Conservation (phyloP, 768 basidiomycete species). For the Candolleomyces efflorescens region DNA sequence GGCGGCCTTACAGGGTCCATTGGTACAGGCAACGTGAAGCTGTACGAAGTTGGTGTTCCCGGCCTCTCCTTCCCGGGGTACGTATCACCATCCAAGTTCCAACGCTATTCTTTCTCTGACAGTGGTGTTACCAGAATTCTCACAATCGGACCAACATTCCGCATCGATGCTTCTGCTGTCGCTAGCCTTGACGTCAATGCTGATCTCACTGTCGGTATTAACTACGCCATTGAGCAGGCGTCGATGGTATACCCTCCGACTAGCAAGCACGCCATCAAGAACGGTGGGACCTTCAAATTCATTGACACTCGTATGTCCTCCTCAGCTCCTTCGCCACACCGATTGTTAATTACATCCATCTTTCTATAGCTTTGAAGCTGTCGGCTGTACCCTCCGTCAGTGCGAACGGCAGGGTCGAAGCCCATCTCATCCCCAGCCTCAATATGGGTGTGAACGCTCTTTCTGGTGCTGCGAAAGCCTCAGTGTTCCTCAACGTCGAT, state of each 20-base stretch:
- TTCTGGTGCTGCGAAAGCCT: slow-evolving; percentile 26
- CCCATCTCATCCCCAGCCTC: slow-evolving; percentile 44
- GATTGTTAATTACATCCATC: too few species aligned
- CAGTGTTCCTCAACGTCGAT: slow-evolving; percentile 37
- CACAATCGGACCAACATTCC: slow-evolving; percentile 41
- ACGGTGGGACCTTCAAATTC: slow-evolving; percentile 25
- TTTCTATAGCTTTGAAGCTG: slow-evolving; percentile 36
- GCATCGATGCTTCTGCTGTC: slow-evolving; percentile 30
- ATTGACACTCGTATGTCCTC: slow-evolving; percentile 36
- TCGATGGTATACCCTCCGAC: slow-evolving; percentile 39
- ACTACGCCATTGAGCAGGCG: slow-evolving; percentile 34
- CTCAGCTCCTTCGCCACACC: neutral
- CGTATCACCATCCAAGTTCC: neutral
- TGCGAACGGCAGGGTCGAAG: slow-evolving; percentile 34
- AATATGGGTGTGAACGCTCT: slow-evolving; percentile 41
- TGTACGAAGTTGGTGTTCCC: slow-evolving; percentile 12
- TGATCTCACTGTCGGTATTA: slow-evolving; percentile 37
- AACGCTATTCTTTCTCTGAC: neutral
- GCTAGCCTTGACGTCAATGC: slow-evolving; percentile 31
- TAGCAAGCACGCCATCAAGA: slow-evolving; percentile 9
- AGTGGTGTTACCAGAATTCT: slow-evolving; percentile 28
- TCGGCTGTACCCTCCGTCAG: slow-evolving; percentile 33
- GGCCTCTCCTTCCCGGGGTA: slow-evolving; percentile 18
- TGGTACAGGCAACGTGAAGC: slow-evolving; percentile 11
- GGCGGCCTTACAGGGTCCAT: slow-evolving; percentile 7